Base-by-base conservation (phyloP, 176 grass and related monocot genomes). In the Hyparrhenia diplandra region DNA sequence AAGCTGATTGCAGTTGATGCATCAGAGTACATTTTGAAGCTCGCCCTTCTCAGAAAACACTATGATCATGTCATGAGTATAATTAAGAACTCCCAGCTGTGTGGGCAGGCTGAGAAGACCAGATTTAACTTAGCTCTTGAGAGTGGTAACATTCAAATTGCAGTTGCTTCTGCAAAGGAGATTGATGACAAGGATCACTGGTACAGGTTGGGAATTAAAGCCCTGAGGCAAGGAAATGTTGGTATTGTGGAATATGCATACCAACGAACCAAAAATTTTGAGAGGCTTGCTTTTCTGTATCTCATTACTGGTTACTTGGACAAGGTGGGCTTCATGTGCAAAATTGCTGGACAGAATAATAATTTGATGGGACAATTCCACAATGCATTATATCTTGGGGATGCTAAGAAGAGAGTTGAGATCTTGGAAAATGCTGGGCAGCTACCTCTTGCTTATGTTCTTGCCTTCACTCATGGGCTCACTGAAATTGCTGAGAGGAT, bases 61-160 rank as follows among this genome's bases (percentile, higher is more conserved):
- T 99, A 99, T 71, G 97, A 99, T 29, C 93, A 99, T 90, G 97
- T 99, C 46, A 99, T 99, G 97, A 90, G 85, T 69, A 94, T 99
- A 93, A 99, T 99, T 29, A 93, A 75, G 88, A 99, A 80, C 74
- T 99, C 97, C 21, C 90, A 99, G 82, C 36, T 99, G 17, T 99
- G 97, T 77, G 97, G 97, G 32, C 97, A 99, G 60, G 89, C 93
- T 45, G 96, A 99, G 78, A 95, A 88, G 76, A 99, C 93, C 23
- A 88, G 90, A 85, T 62, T 97, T 67, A 97, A 97, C 74, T 87
- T 97, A 17, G 94, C 94, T 68, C 85, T 97, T 49, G 94, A 97
- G 85, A 97, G 94, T 55, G 94, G 94, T 1, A 97, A 97, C 75
- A 97, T 97, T 73, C 94, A 97, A 69, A 97, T 97, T 67, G 94